A percentile compares a stretch with the other conserved stretches of the same genome.
Conservation (phyloP, 139 green algal genomes). For the Tetradesmus lagerheimii region DNA sequence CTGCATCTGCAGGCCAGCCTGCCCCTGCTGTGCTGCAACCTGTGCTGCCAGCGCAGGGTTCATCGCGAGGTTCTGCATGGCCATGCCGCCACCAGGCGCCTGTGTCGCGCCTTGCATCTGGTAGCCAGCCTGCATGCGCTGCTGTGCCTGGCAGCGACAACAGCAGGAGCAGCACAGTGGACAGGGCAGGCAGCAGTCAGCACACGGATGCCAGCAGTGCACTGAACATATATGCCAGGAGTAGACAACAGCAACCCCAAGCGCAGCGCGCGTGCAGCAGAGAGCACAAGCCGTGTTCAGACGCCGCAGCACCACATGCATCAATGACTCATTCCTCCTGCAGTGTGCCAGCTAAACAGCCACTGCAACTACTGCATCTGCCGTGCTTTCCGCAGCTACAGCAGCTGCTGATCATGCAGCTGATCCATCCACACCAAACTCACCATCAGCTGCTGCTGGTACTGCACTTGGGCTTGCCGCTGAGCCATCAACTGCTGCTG, state of each 20-base stretch:
- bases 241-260: no score
- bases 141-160: background rate
- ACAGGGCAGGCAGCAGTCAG: background rate
- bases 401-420: background rate
- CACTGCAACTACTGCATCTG: no score
- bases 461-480: slow-evolving; percentile 45
- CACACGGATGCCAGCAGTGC: background rate
- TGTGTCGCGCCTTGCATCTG: slow-evolving; percentile 6
- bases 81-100: background rate
- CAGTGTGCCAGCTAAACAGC: no score
- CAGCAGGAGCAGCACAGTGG: background rate
- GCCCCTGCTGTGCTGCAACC: slow-evolving; percentile 16
- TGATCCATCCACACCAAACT: background rate
- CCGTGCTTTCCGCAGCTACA: background rate
- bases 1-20: background rate
- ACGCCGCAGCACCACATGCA: no score
- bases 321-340: no score
- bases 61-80: slow-evolving; percentile 24
- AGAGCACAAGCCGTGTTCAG: no score
- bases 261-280: no score
- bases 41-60: slow-evolving; percentile 20
- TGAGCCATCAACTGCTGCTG: slow-evolving; percentile 48
- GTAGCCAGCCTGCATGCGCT: slow-evolving; percentile 9
- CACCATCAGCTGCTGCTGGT: slow-evolving; percentile 41
- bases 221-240: no score